These are phyloP conservation scores for Nicotiana rustica DNA, from an alignment of 305 asterid species.

Conservation along the genomic window DNA sequence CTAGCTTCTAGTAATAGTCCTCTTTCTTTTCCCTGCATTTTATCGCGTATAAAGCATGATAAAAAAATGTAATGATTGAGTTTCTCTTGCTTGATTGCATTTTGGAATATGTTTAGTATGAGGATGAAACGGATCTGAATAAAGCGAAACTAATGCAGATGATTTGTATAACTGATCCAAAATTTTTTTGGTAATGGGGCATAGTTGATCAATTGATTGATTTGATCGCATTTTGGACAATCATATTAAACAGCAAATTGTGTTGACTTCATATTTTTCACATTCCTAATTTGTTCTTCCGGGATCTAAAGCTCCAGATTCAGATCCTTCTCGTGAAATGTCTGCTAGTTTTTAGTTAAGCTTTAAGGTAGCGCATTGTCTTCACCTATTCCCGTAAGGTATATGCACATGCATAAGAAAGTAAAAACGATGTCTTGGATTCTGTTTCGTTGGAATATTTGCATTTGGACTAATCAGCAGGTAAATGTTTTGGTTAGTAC, in stretches of 20 bases:
- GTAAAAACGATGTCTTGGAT: not conserved
- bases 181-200: not conserved
- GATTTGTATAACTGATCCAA: not conserved
- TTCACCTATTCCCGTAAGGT: not conserved
- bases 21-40: not conserved
- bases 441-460: not conserved
- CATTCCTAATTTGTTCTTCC: not conserved
- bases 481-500: not conserved
- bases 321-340: not conserved
- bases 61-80: not conserved
- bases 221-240: not conserved
- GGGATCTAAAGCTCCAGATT: not conserved
- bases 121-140: not conserved
- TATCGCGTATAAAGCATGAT: not conserved
- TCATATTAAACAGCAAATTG: not conserved
- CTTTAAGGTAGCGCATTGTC: not conserved
- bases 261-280: not conserved
- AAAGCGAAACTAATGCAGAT: not conserved
- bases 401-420: not conserved
- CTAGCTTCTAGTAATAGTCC: not conserved
- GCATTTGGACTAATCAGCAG: not conserved
- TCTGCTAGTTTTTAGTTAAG: not conserved
- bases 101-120: not conserved
- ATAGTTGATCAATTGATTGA: not conserved
- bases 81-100: not conserved